A percentile compares a stretch with the other conserved stretches of the same genome.
These are phyloP conservation scores for Lippia alba DNA, from an alignment of 305 asterid genomes.

Conservation along the genomic window DNA sequence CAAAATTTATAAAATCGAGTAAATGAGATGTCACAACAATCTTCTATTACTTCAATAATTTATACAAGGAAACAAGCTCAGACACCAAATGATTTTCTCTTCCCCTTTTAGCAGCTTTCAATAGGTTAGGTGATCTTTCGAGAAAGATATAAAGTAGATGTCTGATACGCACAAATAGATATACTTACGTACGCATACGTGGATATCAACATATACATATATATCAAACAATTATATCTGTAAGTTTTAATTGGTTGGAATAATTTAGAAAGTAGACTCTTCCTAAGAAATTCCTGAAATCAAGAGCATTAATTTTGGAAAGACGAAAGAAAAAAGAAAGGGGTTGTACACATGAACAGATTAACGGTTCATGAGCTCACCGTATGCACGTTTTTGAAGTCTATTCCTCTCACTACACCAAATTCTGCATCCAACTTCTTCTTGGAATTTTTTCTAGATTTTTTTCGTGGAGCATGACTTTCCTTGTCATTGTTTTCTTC, in stretches of 20 bases:
- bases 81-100: neutral
- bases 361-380: constrained; percentile 47
- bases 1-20: neutral
- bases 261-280: neutral
- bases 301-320: neutral
- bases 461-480: constrained; percentile 49
- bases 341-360: constrained; percentile 19
- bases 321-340: neutral
- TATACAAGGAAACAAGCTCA: neutral
- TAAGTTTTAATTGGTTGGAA: neutral
- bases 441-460: constrained; percentile 59
- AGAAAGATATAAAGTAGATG: neutral
- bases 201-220: neutral
- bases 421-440: constrained; percentile 81
- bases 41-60: neutral
- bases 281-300: neutral
- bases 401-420: constrained; percentile 94
- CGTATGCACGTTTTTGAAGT: constrained; percentile 92
- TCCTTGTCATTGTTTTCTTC: constrained; percentile 56
- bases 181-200: too few species aligned
- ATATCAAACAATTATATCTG: neutral
- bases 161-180: neutral
- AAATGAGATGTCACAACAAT: constrained; percentile 10
- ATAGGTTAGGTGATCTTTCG: neutral
- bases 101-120: neutral